A percentile compares a stretch with the other conserved stretches of the same genome.
phyloP scores from a whole-genome alignment of 2,329 filamentous ascomycete species.

The Chrysoporthe cubensis region DNA sequence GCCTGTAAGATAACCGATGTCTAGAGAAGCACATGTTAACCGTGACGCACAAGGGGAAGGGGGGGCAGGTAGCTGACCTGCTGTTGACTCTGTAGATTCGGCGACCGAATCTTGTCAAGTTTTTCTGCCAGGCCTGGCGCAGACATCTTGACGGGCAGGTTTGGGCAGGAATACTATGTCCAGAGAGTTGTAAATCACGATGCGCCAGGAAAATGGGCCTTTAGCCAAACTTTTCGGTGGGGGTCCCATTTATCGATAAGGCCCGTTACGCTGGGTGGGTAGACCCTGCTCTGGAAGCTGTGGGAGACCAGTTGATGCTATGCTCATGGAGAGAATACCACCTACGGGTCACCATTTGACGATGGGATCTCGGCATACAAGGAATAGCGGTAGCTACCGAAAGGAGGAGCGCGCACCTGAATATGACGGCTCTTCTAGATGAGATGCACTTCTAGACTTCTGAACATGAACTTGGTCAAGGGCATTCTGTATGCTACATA shows the following conservation, averaged over 20 bases:
- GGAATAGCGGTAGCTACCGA: not conserved
- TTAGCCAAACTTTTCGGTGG: conserved; percentile 27
- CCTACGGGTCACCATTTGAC: not conserved
- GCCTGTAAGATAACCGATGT: conserved; percentile 85
- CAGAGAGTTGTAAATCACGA: conserved; percentile 4
- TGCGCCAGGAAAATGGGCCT: conserved; percentile 4
- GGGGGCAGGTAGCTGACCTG: conserved; percentile 61
- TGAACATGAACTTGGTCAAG: too few species aligned
- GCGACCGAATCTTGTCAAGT: conserved; percentile 95
- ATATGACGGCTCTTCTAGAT: too few species aligned
- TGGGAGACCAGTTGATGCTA: not conserved
- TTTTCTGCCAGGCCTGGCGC: conserved; percentile 74
- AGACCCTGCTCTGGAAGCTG: not conserved
- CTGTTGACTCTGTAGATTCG: conserved; percentile 93
- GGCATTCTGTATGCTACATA: too few species aligned
- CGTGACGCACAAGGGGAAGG: conserved; percentile 25
- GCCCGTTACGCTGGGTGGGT: not conserved
- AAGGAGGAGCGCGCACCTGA: too few species aligned
- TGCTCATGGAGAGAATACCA: not conserved
- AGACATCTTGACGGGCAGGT: conserved; percentile 45
- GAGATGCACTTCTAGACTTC: too few species aligned
- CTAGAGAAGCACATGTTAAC: conserved; percentile 46
- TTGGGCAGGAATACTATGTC: not conserved
- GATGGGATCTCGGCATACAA: not conserved
- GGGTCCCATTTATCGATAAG: conserved; percentile 28